Conservation (phyloP, 345 rosid species). For the Chamaenerion angustifolium region DNA sequence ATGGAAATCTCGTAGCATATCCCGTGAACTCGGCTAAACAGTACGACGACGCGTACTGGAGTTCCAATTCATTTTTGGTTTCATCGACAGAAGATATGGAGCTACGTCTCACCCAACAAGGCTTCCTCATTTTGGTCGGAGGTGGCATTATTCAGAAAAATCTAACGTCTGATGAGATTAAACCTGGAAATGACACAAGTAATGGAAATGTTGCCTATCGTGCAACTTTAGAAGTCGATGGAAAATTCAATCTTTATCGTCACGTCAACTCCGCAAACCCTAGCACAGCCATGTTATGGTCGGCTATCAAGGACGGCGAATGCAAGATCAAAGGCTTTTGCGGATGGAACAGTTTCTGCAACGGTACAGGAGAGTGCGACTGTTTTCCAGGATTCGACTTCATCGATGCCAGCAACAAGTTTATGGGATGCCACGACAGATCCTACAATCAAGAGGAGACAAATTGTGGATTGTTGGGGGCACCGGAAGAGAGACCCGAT, state of each 20-base stretch:
- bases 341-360: constrained; percentile 12
- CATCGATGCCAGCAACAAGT: background rate
- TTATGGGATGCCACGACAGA: constrained; percentile 3
- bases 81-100: too few species aligned
- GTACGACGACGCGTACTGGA: constrained; percentile 1
- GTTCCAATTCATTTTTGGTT: too few species aligned
- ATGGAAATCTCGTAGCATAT: constrained; percentile 23
- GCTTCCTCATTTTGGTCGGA: too few species aligned
- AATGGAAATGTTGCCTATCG: too few species aligned
- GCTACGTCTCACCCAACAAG: too few species aligned
- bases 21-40: constrained; percentile 2
- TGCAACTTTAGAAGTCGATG: too few species aligned
- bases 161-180: too few species aligned
- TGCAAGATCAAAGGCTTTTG: constrained; percentile 10
- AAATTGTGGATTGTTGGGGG: too few species aligned
- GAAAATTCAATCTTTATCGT: too few species aligned
- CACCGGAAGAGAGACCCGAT: constrained; percentile 3
- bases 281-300: constrained; percentile 3
- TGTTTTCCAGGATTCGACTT: constrained; percentile 12
- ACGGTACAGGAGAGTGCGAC: background rate
- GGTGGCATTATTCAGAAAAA: too few species aligned
- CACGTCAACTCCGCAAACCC: too few species aligned
- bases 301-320: background rate
- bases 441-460: background rate
- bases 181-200: too few species aligned